Percentiles rank a stretch among this genome's conserved stretches.
Evolutionary conservation across 1,284 basidiomycete species (phyloP).

Genomic region (Agroathelia rolfsii): DNA sequence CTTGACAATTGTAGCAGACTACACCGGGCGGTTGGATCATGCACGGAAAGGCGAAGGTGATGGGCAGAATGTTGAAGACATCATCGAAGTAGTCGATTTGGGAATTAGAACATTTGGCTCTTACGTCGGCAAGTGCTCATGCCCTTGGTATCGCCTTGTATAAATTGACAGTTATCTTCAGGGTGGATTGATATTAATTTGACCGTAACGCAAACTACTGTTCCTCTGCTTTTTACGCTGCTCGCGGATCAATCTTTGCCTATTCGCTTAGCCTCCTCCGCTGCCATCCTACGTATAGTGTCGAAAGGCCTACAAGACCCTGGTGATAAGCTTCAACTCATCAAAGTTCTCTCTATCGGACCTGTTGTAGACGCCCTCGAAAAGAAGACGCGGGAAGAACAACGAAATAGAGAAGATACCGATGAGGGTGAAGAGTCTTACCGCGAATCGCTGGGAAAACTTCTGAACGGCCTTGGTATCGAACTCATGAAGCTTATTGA

Average conservation of each 20-base stretch:
- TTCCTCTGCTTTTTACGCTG: constrained; percentile 79
- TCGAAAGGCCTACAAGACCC: constrained; percentile 92
- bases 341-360: constrained; percentile 82
- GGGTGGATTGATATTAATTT: constrained; percentile 98
- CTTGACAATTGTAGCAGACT: constrained; percentile 74
- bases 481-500: constrained; percentile 83
- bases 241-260: constrained; percentile 73
- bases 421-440: constrained; percentile 79
- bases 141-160: constrained; percentile 1
- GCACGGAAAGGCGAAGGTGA: constrained; percentile 49
- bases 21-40: constrained; percentile 47
- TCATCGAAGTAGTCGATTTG: constrained; percentile 79
- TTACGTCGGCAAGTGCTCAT: constrained; percentile 74
- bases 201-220: constrained; percentile 85
- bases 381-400: constrained; percentile 61
- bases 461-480: constrained; percentile 76
- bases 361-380: constrained; percentile 76
- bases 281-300: constrained; percentile 75
- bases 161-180: constrained; percentile 21
- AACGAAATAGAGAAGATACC: constrained; percentile 57
- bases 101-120: constrained; percentile 86
- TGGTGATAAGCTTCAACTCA: constrained; percentile 81
- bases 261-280: constrained; percentile 78
- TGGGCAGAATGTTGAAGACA: too few species aligned
- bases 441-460: constrained; percentile 79